These are phyloP conservation scores for Calocybe gangraenosa DNA, from an alignment of 768 basidiomycete species.

Conservation along the genomic window DNA sequence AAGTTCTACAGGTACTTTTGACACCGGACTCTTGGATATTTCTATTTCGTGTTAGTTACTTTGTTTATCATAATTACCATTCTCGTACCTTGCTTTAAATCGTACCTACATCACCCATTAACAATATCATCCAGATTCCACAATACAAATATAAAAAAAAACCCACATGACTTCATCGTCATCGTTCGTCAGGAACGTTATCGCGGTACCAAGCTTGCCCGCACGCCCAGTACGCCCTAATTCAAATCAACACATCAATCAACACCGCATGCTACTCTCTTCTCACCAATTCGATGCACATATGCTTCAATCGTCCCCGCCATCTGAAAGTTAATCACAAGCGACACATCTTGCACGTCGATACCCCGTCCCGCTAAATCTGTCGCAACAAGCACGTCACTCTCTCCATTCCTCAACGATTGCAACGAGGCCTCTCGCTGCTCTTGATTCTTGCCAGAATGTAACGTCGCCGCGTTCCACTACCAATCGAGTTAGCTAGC, in stretches of 20 bases:
- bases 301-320: conserved; percentile 94
- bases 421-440: conserved; percentile 93
- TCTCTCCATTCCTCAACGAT: conserved; percentile 78
- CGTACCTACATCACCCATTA: conserved; percentile 59
- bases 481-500: conserved; percentile 23
- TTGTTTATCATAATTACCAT: background rate
- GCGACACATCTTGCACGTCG: conserved; percentile 93
- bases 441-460: conserved; percentile 97
- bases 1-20: conserved; percentile 83
- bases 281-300: conserved; percentile 90
- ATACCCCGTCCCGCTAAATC: conserved; percentile 98
- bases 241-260: conserved; percentile 12
- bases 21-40: conserved; percentile 91
- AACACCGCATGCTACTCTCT: conserved; percentile 4
- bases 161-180: conserved; percentile 96
- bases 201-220: conserved; percentile 88
- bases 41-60: conserved; percentile 41
- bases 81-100: conserved; percentile 81
- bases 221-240: conserved; percentile 97
- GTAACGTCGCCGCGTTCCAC: conserved; percentile 90
- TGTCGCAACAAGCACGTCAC: conserved; percentile 91
- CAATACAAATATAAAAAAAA: conserved; percentile 14
- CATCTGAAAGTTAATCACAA: conserved; percentile 99
- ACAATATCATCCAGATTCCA: conserved; percentile 6
- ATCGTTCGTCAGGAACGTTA: conserved; percentile 94